Conservation (phyloP, 306 rosid genomes). For the Rosa chinensis region DNA sequence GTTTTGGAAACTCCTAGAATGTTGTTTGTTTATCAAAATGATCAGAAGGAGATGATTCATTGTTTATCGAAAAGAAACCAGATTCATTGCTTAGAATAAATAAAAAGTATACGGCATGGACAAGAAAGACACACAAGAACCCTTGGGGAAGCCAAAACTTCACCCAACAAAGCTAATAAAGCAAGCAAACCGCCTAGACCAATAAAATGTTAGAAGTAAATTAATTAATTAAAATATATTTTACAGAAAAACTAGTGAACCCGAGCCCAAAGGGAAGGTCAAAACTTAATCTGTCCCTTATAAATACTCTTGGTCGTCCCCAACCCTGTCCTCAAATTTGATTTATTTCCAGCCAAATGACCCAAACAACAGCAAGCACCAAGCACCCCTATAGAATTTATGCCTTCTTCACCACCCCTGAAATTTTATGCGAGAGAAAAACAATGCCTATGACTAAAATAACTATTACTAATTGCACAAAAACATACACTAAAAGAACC, state of each 20-base stretch:
- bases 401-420: not conserved
- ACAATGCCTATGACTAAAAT: not conserved
- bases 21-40: not conserved
- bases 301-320: not conserved
- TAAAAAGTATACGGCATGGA: not conserved
- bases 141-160: no score
- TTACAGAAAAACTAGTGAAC: not conserved
- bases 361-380: not conserved
- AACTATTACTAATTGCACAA: no score
- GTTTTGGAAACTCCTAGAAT: not conserved
- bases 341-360: not conserved
- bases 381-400: not conserved
- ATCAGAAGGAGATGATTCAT: not conserved
- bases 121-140: not conserved
- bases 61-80: not conserved
- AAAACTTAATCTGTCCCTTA: not conserved
- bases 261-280: not conserved
- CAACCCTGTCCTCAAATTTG: not conserved
- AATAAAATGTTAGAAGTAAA: no score
- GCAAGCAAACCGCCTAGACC: not conserved
- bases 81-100: not conserved
- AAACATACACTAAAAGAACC: not conserved
- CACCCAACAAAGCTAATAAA: not conserved
- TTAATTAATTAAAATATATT: no score
- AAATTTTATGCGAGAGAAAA: not conserved